Evolutionary conservation across 2,329 filamentous ascomycete species (phyloP).

Genomic region (Diplodia corticola): DNA sequence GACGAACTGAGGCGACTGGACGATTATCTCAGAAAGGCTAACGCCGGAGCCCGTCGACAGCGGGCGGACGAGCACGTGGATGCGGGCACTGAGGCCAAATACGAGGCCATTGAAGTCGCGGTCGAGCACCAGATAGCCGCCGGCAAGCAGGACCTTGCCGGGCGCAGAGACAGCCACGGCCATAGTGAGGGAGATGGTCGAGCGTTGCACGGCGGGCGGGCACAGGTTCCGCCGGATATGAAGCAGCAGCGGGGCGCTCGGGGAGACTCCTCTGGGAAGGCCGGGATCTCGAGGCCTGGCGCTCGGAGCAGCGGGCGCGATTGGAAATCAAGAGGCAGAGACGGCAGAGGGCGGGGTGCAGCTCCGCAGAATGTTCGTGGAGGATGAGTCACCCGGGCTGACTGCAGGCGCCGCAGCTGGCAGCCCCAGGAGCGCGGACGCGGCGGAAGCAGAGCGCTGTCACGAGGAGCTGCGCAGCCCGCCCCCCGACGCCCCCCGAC

Average conservation of each 20-base stretch:
- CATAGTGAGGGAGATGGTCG: constrained; percentile 43
- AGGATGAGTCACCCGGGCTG: constrained; percentile 18
- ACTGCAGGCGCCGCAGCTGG: constrained; percentile 6
- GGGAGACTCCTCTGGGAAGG: constrained; percentile 2
- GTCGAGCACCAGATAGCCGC: constrained; percentile 93
- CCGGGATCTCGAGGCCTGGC: constrained; percentile 10
- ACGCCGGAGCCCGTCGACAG: constrained; percentile 62
- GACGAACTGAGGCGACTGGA: constrained; percentile 87
- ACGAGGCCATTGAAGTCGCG: constrained; percentile 75
- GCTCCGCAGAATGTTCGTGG: constrained; percentile 21
- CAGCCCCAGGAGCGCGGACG: constrained; percentile 8
- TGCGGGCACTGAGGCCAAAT: constrained; percentile 64
- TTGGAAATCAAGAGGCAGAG: constrained; percentile 12
- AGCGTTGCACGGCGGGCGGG: constrained; percentile 91
- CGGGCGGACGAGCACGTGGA: constrained; percentile 61
- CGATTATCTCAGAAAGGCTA: constrained; percentile 68
- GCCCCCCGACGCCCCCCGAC: background rate
- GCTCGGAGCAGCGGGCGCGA: background rate
- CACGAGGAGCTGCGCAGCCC: constrained; percentile 1
- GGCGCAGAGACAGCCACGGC: constrained; percentile 71
- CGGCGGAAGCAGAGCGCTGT: constrained; percentile 14
- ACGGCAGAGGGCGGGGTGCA: constrained; percentile 17
- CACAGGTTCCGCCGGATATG: constrained; percentile 10
- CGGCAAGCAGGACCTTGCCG: constrained; percentile 92
- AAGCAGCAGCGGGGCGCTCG: constrained; percentile 7